phyloP scores from a whole-genome alignment of 345 rosid genomes.

The Diplotaxis tenuifolia region DNA sequence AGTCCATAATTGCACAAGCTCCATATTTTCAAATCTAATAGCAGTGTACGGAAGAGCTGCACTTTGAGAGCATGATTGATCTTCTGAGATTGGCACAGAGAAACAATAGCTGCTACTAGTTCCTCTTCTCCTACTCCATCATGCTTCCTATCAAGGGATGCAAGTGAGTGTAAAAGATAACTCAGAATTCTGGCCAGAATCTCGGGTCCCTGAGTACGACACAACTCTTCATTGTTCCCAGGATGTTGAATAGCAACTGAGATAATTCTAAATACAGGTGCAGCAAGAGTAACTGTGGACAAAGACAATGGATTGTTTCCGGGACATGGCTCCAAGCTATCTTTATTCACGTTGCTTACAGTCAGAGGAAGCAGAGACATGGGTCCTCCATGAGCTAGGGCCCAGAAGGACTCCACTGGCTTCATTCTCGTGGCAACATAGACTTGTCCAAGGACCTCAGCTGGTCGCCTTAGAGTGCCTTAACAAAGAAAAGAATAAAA shows the following conservation, averaged over 20 bases:
- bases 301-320: constrained; percentile 58
- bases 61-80: constrained; percentile 86
- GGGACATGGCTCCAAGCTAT: constrained; percentile 70
- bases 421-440: constrained; percentile 87
- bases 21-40: constrained; percentile 92
- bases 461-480: constrained; percentile 88
- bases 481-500: constrained; percentile 32
- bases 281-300: constrained; percentile 77
- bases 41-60: constrained; percentile 82
- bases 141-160: constrained; percentile 61
- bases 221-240: constrained; percentile 86
- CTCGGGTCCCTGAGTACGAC: constrained; percentile 78
- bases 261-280: constrained; percentile 83
- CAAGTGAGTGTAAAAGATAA: constrained; percentile 79
- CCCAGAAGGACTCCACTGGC: constrained; percentile 94
- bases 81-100: constrained; percentile 87
- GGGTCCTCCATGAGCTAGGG: constrained; percentile 95
- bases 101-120: constrained; percentile 94
- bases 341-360: constrained; percentile 67
- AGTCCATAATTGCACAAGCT: constrained; percentile 95
- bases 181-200: constrained; percentile 81
- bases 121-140: constrained; percentile 87
- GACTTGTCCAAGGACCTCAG: constrained; percentile 99
- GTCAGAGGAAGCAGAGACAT: constrained; percentile 89
- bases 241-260: constrained; percentile 82